phyloP scores from a whole-genome alignment of 2,329 filamentous ascomycete genomes.

The Aspergillus sp. region DNA sequence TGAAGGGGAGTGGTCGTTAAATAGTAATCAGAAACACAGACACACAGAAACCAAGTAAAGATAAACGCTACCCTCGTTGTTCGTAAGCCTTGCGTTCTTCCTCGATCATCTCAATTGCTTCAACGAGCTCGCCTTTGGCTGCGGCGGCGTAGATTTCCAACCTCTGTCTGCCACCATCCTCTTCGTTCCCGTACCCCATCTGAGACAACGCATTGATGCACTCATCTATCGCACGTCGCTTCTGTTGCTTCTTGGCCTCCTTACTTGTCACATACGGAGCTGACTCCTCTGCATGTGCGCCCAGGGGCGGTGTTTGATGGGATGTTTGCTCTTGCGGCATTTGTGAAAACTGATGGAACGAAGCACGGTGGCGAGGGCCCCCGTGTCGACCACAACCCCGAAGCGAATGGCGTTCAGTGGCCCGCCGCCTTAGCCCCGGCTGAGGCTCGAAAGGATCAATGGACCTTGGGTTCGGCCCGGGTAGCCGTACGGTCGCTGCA shows the following conservation, averaged over 20 bases:
- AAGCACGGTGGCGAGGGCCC: neutral
- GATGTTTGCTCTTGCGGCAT: neutral
- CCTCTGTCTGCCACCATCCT: constrained; percentile 37
- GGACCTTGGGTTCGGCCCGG: constrained; percentile 2
- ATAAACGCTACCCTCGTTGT: constrained; percentile 16
- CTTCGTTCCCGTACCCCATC: constrained; percentile 41
- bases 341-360: neutral
- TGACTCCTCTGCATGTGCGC: neutral
- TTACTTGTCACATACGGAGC: neutral
- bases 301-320: neutral
- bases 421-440: constrained; percentile 26
- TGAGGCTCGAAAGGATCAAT: constrained; percentile 19
- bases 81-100: constrained; percentile 47
- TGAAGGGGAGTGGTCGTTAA: neutral
- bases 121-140: constrained; percentile 41
- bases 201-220: constrained; percentile 41
- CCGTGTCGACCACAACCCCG: constrained; percentile 5
- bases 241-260: neutral
- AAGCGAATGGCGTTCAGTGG: constrained; percentile 27
- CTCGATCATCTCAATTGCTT: constrained; percentile 53
- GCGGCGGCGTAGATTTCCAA: constrained; percentile 48
- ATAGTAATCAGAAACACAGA: neutral
- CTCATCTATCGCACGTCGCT: constrained; percentile 26
- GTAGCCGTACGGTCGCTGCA: constrained; percentile 6
- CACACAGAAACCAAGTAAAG: neutral